Conservation (phyloP, 1,284 basidiomycete genomes). For the Leucoagaricus sp. region DNA sequence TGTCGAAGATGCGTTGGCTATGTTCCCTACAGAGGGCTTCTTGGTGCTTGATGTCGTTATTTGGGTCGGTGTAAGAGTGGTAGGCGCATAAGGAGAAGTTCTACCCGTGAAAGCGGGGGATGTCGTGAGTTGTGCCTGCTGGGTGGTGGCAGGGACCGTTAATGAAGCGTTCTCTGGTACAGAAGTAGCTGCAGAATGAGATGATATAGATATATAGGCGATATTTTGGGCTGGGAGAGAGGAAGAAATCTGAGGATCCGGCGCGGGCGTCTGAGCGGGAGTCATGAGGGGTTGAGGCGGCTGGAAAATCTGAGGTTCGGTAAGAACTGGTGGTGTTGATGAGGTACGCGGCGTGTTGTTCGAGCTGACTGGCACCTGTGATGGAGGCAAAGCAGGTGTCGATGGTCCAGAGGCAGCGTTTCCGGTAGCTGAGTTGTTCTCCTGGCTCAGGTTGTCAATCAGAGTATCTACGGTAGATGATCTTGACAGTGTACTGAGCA, state of each 20-base stretch:
- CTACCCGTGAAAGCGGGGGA: background rate
- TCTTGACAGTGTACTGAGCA: slow-evolving; percentile 12
- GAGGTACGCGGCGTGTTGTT: background rate
- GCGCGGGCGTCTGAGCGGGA: background rate
- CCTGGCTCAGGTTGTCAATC: slow-evolving; percentile 10
- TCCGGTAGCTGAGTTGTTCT: background rate
- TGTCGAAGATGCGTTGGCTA: slow-evolving; percentile 22
- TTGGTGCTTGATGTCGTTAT: slow-evolving; percentile 17
- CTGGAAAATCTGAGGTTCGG: background rate
- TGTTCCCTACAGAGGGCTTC: slow-evolving; percentile 22
- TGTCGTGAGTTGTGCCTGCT: background rate
- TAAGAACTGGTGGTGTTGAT: background rate
- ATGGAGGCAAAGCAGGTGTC: background rate
- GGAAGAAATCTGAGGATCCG: background rate
- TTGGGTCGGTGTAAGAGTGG: background rate
- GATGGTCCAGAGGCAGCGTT: background rate
- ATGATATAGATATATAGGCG: background rate
- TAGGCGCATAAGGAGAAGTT: background rate
- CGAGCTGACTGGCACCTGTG: background rate
- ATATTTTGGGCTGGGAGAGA: background rate
- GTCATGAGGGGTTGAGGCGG: background rate
- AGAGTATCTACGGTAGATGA: slow-evolving; percentile 19
- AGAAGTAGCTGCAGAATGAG: background rate
- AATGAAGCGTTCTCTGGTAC: background rate
- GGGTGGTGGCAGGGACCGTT: background rate